Conservation (phyloP, 225 moss, liverwort and hornwort genomes). For the Anthoceros angustus region DNA sequence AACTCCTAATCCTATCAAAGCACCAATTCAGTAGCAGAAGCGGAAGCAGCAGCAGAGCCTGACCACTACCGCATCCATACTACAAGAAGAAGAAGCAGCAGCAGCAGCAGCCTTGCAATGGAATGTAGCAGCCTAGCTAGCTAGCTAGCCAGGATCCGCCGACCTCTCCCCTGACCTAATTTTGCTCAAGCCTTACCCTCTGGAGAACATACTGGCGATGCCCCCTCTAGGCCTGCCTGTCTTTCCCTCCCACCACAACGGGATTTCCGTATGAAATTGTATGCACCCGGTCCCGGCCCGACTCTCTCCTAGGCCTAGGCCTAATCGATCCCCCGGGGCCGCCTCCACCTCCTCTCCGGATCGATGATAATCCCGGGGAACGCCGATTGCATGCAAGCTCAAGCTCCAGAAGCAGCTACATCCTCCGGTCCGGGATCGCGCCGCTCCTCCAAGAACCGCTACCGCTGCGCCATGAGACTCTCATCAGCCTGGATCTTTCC, state of each 20-base stretch:
- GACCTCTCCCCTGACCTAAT: slow-evolving; percentile 15
- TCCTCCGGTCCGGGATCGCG: too few relatives aligned
- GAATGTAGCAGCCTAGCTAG: too few relatives aligned
- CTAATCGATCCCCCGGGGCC: not conserved
- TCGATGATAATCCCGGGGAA: not conserved
- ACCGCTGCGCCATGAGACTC: too few relatives aligned
- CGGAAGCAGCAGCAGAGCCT: not conserved
- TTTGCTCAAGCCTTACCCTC: slow-evolving; percentile 35
- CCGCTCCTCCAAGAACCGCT: too few relatives aligned
- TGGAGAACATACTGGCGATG: slow-evolving; percentile 39
- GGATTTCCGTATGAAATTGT: slow-evolving; percentile 9
- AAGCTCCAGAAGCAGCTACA: not conserved
- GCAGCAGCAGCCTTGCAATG: not conserved
- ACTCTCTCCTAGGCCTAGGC: not conserved
- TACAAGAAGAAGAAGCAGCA: not conserved
- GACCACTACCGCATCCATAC: not conserved
- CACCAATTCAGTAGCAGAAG: not conserved
- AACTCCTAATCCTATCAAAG: not conserved
- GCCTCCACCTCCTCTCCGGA: too few relatives aligned
- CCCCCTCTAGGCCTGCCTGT: not conserved
- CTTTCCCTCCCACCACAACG: slow-evolving; percentile 36
- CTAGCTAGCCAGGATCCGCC: not conserved
- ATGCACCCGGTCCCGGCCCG: slow-evolving; percentile 41
- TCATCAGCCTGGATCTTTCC: too few relatives aligned
- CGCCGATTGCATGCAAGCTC: not conserved